Evolutionary conservation across 805 yeast species (phyloP), one percentile per base, ranked within the genome.

Genomic region (Clavispora fructus): DNA sequence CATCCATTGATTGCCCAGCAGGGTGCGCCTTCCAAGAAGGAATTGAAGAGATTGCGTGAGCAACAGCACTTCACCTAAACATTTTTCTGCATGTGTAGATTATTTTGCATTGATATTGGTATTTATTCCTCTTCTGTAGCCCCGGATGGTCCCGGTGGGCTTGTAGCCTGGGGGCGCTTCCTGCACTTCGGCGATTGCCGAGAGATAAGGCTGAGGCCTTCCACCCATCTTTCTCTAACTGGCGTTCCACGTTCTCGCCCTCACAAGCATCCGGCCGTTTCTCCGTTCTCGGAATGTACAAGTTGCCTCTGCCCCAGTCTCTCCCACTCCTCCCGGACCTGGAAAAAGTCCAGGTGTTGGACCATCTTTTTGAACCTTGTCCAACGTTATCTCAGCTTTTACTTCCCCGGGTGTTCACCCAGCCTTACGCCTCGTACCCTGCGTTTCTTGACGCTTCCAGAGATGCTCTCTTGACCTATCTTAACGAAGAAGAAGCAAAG

Each of bases 351-450:
- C 69, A 67, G 40, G 67, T 78, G 0, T 58, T 85, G 31, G 77
- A 75, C 43, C 78, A 76, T 44, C 64, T 84, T n/a, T 84, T 85
- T 55, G 91, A 84, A 61, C 84, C 80, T 8, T 83, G 88, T 59
- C 64, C 65, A 1, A 69, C 82, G 1, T 42, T 72, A 66, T 45
- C 73, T 54, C n/a, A 50, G 42, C 45, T 71, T 51, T 45, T 65
- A 63, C 35, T 56, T 51, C 40, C 76, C 63, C 23, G 55, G 39
- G 49, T 68, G 49, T 46, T 69, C 42, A 42, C 53, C 14, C 35
- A 30, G 28, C 33, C 42, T 10, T 63, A 49, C 45, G 19, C 42
- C 10, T 51, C 60, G 9, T 68, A 68, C 49, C 43, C 41, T 5
- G 60, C 63, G 3, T 64, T 82, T 27, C 78, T 83, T 13, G 83